Conservation (phyloP, 306 rosid genomes). For the Rubus parviflorus region DNA sequence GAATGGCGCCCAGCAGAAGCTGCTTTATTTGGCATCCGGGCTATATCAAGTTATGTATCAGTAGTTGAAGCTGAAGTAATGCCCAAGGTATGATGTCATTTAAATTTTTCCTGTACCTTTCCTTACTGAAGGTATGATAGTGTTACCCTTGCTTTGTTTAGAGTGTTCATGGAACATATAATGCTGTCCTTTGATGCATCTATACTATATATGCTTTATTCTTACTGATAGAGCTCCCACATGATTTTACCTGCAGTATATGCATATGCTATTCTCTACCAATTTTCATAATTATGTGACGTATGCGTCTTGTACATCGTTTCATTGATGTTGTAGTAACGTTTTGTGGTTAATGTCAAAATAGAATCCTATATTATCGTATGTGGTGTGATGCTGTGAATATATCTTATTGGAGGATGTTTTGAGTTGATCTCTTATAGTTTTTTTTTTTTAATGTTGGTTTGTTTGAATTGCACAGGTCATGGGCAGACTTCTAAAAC, state of each 20-base stretch:
- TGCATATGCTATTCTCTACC: neutral
- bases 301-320: neutral
- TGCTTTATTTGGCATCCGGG: slow-evolving; percentile 92
- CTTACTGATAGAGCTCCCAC: neutral
- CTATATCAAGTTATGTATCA: slow-evolving; percentile 85
- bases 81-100: slow-evolving; percentile 76
- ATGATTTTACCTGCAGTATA: neutral
- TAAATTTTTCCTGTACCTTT: slow-evolving; percentile 13
- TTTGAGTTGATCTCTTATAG: neutral
- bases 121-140: neutral
- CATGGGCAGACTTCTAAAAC: slow-evolving; percentile 76
- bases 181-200: neutral
- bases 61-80: slow-evolving; percentile 87
- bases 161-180: neutral
- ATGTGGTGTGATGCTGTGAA: neutral
- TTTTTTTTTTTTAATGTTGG: neutral
- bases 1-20: slow-evolving; percentile 99
- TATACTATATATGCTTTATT: neutral
- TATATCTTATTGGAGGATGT: neutral
- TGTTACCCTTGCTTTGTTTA: neutral
- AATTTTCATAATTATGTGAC: neutral
- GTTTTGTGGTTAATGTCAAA: neutral
- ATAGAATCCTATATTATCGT: neutral
- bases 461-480: slow-evolving; percentile 51
- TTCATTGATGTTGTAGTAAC: neutral